Percentiles rank a stretch among this genome's conserved stretches.
phyloP scores from a whole-genome alignment of 2,329 filamentous ascomycete species.

The Penicillium sp. region DNA sequence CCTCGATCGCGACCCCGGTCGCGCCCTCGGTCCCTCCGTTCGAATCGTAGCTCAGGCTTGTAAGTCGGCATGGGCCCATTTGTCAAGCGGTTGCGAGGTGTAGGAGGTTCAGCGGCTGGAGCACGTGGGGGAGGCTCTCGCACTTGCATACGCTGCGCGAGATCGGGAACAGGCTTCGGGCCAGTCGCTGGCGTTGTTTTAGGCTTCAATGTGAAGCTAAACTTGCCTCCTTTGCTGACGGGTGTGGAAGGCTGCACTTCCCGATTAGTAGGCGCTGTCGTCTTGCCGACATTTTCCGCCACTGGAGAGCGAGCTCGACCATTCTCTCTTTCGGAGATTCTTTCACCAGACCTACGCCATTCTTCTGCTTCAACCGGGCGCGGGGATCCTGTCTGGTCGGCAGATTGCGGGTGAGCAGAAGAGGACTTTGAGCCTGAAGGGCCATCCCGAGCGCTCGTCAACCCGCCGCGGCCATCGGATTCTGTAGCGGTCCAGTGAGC shows the following conservation, averaged over 20 bases:
- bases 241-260: slow-evolving; percentile 52
- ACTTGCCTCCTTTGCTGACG: slow-evolving; percentile 58
- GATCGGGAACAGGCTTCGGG: slow-evolving; percentile 46
- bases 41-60: slow-evolving; percentile 37
- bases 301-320: slow-evolving; percentile 46
- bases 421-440: slow-evolving; percentile 31
- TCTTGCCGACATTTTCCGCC: slow-evolving; percentile 36
- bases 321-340: slow-evolving; percentile 62
- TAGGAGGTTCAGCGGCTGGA: slow-evolving; percentile 25
- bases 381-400: slow-evolving; percentile 30
- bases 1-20: slow-evolving; percentile 32
- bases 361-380: slow-evolving; percentile 52
- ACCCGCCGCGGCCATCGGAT: slow-evolving; percentile 47
- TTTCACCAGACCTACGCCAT: slow-evolving; percentile 54
- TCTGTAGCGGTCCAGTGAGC: slow-evolving; percentile 63
- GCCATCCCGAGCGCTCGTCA: slow-evolving; percentile 37
- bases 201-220: slow-evolving; percentile 89
- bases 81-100: slow-evolving; percentile 35
- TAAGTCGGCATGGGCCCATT: slow-evolving; percentile 34
- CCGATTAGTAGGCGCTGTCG: slow-evolving; percentile 52
- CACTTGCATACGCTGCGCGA: slow-evolving; percentile 43
- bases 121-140: slow-evolving; percentile 35
- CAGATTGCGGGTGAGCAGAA: slow-evolving; percentile 21
- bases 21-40: slow-evolving; percentile 37
- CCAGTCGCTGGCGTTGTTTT: slow-evolving; percentile 57